Conservation (phyloP, 768 basidiomycete species). For the Suillus placidus region DNA sequence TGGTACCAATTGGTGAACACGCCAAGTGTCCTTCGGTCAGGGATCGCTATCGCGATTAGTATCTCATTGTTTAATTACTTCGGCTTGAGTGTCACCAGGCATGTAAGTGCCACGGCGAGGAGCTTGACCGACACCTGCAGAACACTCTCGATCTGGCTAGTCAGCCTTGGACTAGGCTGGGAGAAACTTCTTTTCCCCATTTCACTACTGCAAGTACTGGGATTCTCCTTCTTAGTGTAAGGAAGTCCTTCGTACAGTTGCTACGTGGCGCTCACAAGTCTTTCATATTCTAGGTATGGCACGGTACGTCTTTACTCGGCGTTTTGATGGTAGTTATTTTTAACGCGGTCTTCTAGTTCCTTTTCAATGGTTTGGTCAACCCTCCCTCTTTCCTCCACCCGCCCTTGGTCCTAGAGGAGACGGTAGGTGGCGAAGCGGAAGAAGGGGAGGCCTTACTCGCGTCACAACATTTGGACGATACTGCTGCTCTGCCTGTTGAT, state of each 20-base stretch:
- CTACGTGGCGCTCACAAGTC: conserved; percentile 13
- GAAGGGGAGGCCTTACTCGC: conserved; percentile 57
- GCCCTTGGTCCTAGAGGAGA: conserved; percentile 33
- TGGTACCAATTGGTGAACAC: conserved; percentile 87
- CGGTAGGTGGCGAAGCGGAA: conserved; percentile 50
- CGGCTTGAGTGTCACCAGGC: conserved; percentile 88
- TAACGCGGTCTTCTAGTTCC: conserved; percentile 52
- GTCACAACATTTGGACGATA: conserved; percentile 63
- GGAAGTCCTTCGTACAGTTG: conserved; percentile 36
- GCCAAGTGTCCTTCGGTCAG: conserved; percentile 67
- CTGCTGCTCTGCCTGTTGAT: conserved; percentile 79
- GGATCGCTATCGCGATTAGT: conserved; percentile 70
- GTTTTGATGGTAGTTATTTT: conserved; percentile 5
- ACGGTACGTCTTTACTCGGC: conserved; percentile 54
- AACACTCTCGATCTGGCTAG: conserved; percentile 94
- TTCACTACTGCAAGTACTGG: conserved; percentile 78
- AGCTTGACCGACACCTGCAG: conserved; percentile 93
- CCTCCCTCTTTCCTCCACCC: conserved; percentile 63
- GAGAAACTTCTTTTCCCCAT: conserved; percentile 82
- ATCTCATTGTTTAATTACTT: conserved; percentile 90
- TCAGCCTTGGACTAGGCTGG: conserved; percentile 90
- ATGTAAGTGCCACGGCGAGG: conserved; percentile 91
- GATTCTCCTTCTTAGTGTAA: conserved; percentile 89
- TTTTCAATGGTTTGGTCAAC: conserved; percentile 85
- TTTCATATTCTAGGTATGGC: conserved; percentile 62